Conservation (phyloP, 2,329 filamentous ascomycete genomes). For the Zopfia rhizophila region DNA sequence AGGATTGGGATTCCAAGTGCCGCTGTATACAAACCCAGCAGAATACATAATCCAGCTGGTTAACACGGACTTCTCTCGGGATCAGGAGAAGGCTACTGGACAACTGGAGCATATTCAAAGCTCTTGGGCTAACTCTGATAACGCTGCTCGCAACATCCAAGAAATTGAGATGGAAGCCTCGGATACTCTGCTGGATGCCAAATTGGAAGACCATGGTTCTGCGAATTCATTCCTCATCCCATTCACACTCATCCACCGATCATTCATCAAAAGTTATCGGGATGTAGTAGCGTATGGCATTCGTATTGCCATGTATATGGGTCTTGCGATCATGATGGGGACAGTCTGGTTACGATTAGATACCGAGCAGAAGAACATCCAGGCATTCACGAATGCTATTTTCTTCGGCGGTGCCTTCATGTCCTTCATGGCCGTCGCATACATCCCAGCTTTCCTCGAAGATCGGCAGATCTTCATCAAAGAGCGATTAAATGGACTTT, state of each 20-base stretch:
- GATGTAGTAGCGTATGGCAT: constrained; percentile 88
- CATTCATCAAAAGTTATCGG: constrained; percentile 84
- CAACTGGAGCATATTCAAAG: constrained; percentile 65
- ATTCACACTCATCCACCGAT: constrained; percentile 76
- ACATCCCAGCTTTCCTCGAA: constrained; percentile 85
- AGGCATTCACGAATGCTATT: constrained; percentile 84
- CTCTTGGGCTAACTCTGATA: constrained; percentile 65
- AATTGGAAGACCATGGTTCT: constrained; percentile 19
- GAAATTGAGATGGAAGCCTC: constrained; percentile 33
- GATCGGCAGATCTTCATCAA: constrained; percentile 78
- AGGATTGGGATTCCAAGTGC: constrained; percentile 69
- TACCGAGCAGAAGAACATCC: constrained; percentile 76
- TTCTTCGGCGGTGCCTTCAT: constrained; percentile 65
- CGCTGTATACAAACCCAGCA: constrained; percentile 78
- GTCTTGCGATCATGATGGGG: constrained; percentile 85
- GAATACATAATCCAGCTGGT: constrained; percentile 83
- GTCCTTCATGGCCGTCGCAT: constrained; percentile 73
- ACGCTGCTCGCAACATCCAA: constrained; percentile 38
- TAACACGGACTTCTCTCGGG: constrained; percentile 76
- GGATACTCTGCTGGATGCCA: constrained; percentile 11
- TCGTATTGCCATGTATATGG: constrained; percentile 82
- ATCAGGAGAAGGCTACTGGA: constrained; percentile 59
- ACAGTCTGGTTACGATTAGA: constrained; percentile 83
- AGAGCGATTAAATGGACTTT: constrained; percentile 83
- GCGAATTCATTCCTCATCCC: constrained; percentile 64